Percentiles rank a stretch among this genome's conserved stretches.
These are phyloP conservation scores for Camellia oleifera DNA, from an alignment of 179 eudicot species.

Conservation along the genomic window DNA sequence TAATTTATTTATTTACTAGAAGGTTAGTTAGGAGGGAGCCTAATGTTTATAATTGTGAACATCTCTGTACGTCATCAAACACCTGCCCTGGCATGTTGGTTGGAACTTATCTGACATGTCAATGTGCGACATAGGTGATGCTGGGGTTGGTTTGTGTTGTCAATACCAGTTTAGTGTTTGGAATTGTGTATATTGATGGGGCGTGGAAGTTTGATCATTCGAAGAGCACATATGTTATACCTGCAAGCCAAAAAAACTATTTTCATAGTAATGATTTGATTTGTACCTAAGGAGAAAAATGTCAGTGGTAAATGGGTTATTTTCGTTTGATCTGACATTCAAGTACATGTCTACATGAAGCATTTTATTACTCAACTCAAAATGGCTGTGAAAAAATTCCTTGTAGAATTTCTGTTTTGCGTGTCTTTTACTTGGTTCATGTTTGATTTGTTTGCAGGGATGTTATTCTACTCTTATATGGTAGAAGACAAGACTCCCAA, in stretches of 20 bases:
- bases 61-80: background rate
- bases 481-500: constrained; percentile 78
- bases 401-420: background rate
- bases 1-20: no score
- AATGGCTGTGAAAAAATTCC: background rate
- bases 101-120: background rate
- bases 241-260: background rate
- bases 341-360: no score
- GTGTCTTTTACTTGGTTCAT: background rate
- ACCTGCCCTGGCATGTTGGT: background rate
- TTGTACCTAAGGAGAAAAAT: no score
- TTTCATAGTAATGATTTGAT: background rate
- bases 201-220: no score
- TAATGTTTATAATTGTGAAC: background rate
- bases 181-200: no score
- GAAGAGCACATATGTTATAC: no score
- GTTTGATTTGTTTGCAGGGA: constrained; percentile 44
- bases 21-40: background rate
- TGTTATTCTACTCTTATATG: constrained; percentile 72
- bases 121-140: background rate
- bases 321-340: no score
- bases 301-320: no score
- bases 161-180: no score
- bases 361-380: background rate
- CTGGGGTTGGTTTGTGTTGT: no score